Percentiles rank a stretch among this genome's conserved stretches.
phyloP scores from a whole-genome alignment of 176 grass and related monocot genomes.

The Microstegium vimineum region DNA sequence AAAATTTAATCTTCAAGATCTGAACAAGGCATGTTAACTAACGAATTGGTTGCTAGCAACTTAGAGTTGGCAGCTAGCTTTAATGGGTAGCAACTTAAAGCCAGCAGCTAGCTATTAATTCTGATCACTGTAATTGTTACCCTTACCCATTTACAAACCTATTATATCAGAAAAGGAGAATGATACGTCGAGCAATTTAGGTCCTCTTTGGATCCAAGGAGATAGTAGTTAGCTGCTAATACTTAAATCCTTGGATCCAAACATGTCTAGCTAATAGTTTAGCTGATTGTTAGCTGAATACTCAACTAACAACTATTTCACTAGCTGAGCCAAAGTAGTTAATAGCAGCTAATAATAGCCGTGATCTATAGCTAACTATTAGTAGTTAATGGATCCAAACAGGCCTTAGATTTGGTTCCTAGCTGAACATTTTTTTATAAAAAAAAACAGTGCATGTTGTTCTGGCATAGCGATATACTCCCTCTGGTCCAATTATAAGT shows the following conservation, averaged over 20 bases:
- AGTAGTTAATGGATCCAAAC: too few relatives aligned
- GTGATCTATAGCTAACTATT: too few relatives aligned
- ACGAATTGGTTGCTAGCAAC: background rate
- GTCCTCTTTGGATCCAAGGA: too few relatives aligned
- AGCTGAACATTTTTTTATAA: background rate
- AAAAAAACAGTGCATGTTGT: background rate
- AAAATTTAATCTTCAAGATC: constrained; percentile 6
- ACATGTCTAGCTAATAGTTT: too few relatives aligned
- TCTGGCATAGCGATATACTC: background rate
- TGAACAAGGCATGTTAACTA: background rate
- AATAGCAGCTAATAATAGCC: too few relatives aligned
- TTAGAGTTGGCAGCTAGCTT: background rate
- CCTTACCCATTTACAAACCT: background rate
- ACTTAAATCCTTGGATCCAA: too few relatives aligned
- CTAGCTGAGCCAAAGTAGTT: too few relatives aligned
- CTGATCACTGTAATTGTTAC: background rate
- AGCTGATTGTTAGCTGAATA: too few relatives aligned
- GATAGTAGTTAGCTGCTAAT: too few relatives aligned
- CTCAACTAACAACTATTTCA: too few relatives aligned
- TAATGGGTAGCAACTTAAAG: background rate
- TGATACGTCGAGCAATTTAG: background rate
- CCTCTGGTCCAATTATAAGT: too few relatives aligned
- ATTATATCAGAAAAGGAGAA: background rate
- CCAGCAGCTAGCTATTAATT: background rate
- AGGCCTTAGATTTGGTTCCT: background rate